These are phyloP conservation scores for Fusarium nematophilum DNA, from an alignment of 2,329 filamentous ascomycete genomes.

Conservation along the genomic window DNA sequence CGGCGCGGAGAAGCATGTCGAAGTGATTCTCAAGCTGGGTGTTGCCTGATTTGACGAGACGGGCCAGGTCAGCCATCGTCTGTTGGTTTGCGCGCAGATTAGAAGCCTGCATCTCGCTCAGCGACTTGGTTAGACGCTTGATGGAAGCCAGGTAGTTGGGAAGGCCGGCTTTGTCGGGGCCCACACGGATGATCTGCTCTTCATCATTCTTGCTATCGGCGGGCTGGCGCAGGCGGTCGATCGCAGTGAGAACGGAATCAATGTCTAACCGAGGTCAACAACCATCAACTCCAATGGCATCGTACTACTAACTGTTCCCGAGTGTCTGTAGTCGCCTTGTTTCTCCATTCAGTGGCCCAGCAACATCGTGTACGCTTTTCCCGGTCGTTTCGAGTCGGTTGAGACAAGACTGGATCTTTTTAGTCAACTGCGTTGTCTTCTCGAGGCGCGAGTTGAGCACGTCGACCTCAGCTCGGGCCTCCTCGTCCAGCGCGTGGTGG, in stretches of 20 bases:
- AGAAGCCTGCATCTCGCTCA: constrained; percentile 86
- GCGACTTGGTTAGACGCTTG: constrained; percentile 87
- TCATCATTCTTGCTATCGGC: constrained; percentile 92
- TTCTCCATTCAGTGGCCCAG: constrained; percentile 91
- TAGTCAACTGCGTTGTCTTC: constrained; percentile 92
- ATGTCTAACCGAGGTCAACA: constrained; percentile 69
- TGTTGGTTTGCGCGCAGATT: constrained; percentile 93
- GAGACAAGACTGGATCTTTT: constrained; percentile 93
- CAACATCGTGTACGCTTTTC: constrained; percentile 90
- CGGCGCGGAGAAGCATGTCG: constrained; percentile 77
- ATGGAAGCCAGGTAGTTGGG: constrained; percentile 89
- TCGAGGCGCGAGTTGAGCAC: constrained; percentile 80
- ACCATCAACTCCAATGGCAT: neutral
- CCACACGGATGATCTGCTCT: constrained; percentile 88
- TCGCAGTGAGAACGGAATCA: constrained; percentile 85
- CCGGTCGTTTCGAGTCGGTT: constrained; percentile 87
- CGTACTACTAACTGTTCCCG: constrained; percentile 70
- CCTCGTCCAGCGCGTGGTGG: constrained; percentile 69
- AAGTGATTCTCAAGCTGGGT: constrained; percentile 88
- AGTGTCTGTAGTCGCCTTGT: constrained; percentile 90
- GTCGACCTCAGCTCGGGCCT: constrained; percentile 76
- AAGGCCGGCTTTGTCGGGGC: constrained; percentile 85
- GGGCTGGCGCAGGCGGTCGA: constrained; percentile 89
- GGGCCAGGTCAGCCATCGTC: constrained; percentile 82
- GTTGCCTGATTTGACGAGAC: constrained; percentile 82